Conservation (phyloP, 768 basidiomycete genomes). For the Suillus plorans region DNA sequence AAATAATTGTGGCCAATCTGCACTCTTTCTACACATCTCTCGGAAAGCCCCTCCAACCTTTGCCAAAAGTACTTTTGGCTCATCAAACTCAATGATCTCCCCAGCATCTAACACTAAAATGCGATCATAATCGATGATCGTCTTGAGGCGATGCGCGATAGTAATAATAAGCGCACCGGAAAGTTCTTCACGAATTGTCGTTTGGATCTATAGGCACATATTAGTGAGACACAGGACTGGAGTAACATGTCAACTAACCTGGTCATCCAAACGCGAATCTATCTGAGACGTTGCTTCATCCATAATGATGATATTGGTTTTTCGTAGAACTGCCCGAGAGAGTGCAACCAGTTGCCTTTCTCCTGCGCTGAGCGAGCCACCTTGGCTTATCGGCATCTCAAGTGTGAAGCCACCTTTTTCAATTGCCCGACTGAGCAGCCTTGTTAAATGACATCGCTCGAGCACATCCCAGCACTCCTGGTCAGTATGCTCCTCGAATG, state of each 20-base stretch:
- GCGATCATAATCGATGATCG: conserved; percentile 74
- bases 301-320: conserved; percentile 68
- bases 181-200: conserved; percentile 73
- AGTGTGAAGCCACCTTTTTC: conserved; percentile 33
- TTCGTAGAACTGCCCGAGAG: conserved; percentile 64
- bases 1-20: conserved; percentile 47
- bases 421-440: conserved; percentile 38
- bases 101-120: conserved; percentile 76
- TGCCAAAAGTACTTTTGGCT: conserved; percentile 54
- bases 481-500: conserved; percentile 55
- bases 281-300: conserved; percentile 82
- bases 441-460: conserved; percentile 59
- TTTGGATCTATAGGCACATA: conserved; percentile 55
- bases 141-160: conserved; percentile 79
- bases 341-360: conserved; percentile 75
- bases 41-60: conserved; percentile 60
- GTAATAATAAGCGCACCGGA: conserved; percentile 72
- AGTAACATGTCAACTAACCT: conserved; percentile 37
- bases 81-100: conserved; percentile 72
- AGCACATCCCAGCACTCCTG: conserved; percentile 66
- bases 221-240: neutral
- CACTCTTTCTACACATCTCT: conserved; percentile 65
- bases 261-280: conserved; percentile 66
- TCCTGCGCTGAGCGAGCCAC: conserved; percentile 70
- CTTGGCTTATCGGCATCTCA: conserved; percentile 60